Evolutionary conservation across 345 rosid genomes (phyloP).

Genomic region (Eucalyptus viminalis): DNA sequence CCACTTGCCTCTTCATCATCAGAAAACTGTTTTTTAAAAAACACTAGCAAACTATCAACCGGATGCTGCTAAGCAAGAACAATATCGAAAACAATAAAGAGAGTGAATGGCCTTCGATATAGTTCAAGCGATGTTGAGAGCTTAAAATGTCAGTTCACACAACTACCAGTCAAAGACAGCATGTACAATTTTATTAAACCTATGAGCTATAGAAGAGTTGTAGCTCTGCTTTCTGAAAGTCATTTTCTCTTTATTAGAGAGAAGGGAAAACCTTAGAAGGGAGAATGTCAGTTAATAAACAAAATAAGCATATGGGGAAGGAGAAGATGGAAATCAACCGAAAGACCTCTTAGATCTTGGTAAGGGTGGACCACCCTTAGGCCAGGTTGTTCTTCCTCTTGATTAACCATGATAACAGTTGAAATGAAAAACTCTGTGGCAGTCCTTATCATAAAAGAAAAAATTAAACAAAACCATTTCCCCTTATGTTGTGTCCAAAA

Average conservation of each 20-base stretch:
- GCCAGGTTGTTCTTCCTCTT: not conserved
- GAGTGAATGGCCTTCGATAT: not conserved
- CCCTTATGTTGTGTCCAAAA: not conserved
- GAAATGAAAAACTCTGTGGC: not conserved
- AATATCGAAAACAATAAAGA: not conserved
- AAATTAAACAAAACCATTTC: not conserved
- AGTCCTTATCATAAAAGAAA: not conserved
- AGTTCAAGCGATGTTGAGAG: not conserved
- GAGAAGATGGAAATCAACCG: not conserved
- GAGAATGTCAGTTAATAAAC: not conserved
- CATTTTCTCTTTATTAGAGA: not conserved
- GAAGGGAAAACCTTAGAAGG: not conserved
- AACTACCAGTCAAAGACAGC: not conserved
- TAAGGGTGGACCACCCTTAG: not conserved
- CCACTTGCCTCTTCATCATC: conserved; percentile 29
- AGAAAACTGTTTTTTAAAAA: conserved; percentile 16
- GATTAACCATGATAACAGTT: not conserved
- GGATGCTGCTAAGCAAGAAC: not conserved
- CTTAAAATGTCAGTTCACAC: not conserved
- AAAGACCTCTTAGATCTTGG: not conserved
- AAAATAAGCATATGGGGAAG: not conserved
- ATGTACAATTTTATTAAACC: not conserved
- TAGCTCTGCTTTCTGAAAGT: not conserved
- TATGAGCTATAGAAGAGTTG: not conserved
- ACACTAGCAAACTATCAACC: not conserved